Evolutionary conservation across 2,329 filamentous ascomycete genomes (phyloP).

Genomic region (Cordyceps pruinosa): DNA sequence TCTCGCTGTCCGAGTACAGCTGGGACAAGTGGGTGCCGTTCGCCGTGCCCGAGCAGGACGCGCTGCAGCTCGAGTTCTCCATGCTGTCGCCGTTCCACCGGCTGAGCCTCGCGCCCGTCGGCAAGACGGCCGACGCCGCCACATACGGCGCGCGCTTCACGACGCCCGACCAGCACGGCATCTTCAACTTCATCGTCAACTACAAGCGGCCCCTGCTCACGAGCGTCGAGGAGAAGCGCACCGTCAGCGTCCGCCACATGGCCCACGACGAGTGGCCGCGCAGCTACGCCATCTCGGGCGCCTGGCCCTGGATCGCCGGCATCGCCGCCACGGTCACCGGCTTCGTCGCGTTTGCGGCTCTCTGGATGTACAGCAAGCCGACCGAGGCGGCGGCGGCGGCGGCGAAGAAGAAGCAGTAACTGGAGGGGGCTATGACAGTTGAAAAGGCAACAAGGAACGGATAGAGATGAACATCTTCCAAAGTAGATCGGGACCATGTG

Average conservation of each 20-base stretch:
- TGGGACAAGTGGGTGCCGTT: conserved; percentile 72
- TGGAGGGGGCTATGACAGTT: neutral
- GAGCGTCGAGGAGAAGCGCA: conserved; percentile 86
- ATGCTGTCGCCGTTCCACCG: conserved; percentile 99
- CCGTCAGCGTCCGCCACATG: conserved; percentile 91
- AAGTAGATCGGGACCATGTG: neutral
- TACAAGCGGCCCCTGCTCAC: conserved; percentile 93
- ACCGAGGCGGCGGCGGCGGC: conserved; percentile 22
- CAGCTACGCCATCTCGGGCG: conserved; percentile 81
- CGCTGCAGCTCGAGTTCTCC: conserved; percentile 89
- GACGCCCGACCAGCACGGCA: conserved; percentile 93
- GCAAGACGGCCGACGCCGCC: conserved; percentile 58
- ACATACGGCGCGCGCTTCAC: conserved; percentile 71
- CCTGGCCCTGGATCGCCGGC: conserved; percentile 91
- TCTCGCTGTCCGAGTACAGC: conserved; percentile 81
- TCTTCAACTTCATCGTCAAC: conserved; percentile 97
- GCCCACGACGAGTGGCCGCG: conserved; percentile 95
- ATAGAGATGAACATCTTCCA: conserved; percentile 13
- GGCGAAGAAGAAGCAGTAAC: conserved; percentile 44
- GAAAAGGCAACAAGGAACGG: conserved; percentile 1
- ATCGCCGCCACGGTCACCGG: conserved; percentile 77
- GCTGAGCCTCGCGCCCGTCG: conserved; percentile 57
- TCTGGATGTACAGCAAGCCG: conserved; percentile 74
- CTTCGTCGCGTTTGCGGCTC: conserved; percentile 74
- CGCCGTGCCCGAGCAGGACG: conserved; percentile 60